Percentiles rank a stretch among this genome's conserved stretches.
Evolutionary conservation across 257 asterid species (phyloP).

Genomic region (Ilex aquifolium): DNA sequence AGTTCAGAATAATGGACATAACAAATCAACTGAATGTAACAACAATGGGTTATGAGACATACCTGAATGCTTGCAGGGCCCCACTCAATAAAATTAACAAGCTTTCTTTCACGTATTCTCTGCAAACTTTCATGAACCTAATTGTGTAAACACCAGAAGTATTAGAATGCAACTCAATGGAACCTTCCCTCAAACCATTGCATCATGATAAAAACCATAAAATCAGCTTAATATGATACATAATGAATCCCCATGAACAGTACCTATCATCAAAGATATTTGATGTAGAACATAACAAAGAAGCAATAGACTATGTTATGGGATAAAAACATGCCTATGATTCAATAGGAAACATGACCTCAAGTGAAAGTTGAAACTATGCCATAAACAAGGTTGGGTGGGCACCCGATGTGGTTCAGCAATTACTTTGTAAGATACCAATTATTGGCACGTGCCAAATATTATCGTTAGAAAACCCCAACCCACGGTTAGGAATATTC

Average conservation of each 20-base stretch:
- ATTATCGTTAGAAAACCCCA: not conserved
- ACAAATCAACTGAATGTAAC: constrained; percentile 7
- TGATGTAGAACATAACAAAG: not conserved
- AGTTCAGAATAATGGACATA: constrained; percentile 4
- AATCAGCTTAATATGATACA: not conserved
- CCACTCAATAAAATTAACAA: constrained; percentile 98
- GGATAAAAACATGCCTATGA: too few species aligned
- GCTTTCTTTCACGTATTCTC: constrained; percentile 95
- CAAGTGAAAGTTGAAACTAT: too few species aligned
- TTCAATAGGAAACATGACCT: too few species aligned
- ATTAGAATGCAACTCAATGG: constrained; percentile 8
- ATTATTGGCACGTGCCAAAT: too few species aligned
- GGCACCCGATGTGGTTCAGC: not conserved
- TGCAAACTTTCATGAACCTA: constrained; percentile 99
- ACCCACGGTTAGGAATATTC: not conserved
- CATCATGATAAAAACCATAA: too few species aligned
- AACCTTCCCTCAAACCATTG: not conserved
- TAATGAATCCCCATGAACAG: not conserved
- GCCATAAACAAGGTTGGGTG: not conserved
- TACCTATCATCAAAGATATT: not conserved
- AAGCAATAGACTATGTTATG: not conserved
- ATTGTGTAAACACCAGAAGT: constrained; percentile 19
- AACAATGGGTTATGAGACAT: constrained; percentile 10
- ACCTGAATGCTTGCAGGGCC: constrained; percentile 99
- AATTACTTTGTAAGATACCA: not conserved